phyloP scores from a whole-genome alignment of 139 green algal genomes.

The Mesostigma viride region DNA sequence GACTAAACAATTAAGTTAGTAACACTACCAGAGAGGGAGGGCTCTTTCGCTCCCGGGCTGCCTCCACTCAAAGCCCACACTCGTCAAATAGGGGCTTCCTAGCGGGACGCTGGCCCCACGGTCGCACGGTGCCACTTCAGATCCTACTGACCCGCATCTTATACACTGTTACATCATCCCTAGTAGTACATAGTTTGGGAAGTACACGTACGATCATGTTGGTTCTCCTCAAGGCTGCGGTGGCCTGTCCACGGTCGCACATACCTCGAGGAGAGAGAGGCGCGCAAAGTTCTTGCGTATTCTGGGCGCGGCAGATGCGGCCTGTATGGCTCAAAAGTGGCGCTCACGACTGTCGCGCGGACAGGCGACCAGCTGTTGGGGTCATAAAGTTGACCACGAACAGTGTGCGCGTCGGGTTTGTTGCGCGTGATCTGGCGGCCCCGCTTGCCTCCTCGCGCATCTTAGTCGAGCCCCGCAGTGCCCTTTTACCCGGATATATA shows the following conservation, averaged over 20 bases:
- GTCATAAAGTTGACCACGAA: constrained; percentile 39
- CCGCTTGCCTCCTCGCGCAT: constrained; percentile 16
- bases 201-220: too few species aligned
- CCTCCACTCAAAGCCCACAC: too few species aligned
- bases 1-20: too few species aligned
- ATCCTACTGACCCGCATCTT: too few species aligned
- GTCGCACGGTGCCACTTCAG: too few species aligned
- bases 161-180: too few species aligned
- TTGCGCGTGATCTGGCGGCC: not conserved
- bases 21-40: too few species aligned
- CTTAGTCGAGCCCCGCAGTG: constrained; percentile 24
- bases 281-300: constrained; percentile 36
- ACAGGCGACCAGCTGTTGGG: constrained; percentile 13
- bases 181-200: too few species aligned
- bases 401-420: constrained; percentile 21
- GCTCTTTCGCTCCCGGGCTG: too few species aligned
- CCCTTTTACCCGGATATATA: not conserved
- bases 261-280: too few species aligned
- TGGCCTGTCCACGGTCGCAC: constrained; percentile 24
- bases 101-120: too few species aligned
- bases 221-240: constrained; percentile 15
- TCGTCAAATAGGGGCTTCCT: too few species aligned
- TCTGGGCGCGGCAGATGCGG: constrained; percentile 20
- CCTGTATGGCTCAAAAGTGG: constrained; percentile 25
- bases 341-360: constrained; percentile 21